Percentiles rank a stretch among this genome's conserved stretches.
Conservation (phyloP, 306 rosid genomes). For the Acacia melanoxylon region DNA sequence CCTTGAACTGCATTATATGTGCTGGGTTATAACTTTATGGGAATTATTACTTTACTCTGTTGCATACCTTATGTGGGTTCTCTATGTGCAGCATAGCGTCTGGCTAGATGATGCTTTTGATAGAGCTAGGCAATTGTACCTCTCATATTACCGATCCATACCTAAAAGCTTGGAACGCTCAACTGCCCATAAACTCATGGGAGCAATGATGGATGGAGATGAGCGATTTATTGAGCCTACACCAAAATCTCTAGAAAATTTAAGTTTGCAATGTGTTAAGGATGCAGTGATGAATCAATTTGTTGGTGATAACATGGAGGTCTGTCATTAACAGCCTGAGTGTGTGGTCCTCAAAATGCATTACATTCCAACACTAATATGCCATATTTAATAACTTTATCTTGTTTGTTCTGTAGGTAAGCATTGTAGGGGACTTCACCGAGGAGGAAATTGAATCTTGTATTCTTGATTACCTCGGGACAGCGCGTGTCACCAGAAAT, state of each 20-base stretch:
- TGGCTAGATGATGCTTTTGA: constrained; percentile 99
- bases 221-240: constrained; percentile 98
- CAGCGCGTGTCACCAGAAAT: constrained; percentile 58
- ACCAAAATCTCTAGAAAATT: constrained; percentile 79
- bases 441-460: constrained; percentile 92
- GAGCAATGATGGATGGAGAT: constrained; percentile 94
- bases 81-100: constrained; percentile 89
- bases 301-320: constrained; percentile 97
- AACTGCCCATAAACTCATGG: constrained; percentile 99
- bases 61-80: constrained; percentile 31
- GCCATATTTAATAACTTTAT: background rate
- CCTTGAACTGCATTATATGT: background rate
- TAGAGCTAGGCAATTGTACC: constrained; percentile 89
- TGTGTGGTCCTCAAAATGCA: constrained; percentile 11
- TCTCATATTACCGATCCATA: constrained; percentile 93
- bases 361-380: constrained; percentile 27
- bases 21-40: constrained; percentile 11
- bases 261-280: constrained; percentile 81
- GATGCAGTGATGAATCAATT: constrained; percentile 94
- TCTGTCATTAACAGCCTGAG: constrained; percentile 36
- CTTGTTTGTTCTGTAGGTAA: constrained; percentile 56
- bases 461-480: constrained; percentile 95
- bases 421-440: constrained; percentile 86
- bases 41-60: constrained; percentile 7
- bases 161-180: constrained; percentile 99